Conservation (phyloP, 2,329 filamentous ascomycete species). For the Xylariales sp. region DNA sequence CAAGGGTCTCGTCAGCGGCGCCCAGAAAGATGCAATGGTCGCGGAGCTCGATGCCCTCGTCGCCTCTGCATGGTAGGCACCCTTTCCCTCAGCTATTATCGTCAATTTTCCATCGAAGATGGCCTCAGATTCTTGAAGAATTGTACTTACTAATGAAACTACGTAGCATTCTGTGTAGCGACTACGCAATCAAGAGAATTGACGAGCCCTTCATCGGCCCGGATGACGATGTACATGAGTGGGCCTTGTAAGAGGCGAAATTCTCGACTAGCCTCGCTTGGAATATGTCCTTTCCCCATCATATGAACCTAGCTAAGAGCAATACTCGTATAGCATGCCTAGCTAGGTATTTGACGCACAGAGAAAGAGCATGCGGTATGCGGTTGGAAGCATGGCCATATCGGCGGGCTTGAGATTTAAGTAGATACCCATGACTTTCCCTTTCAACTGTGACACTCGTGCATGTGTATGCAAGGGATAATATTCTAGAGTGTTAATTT, state of each 20-base stretch:
- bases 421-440: conserved; percentile 28
- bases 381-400: neutral
- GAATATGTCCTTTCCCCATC: neutral
- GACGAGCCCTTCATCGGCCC: conserved; percentile 89
- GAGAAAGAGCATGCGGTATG: neutral
- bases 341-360: conserved; percentile 6
- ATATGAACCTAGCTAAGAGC: conserved; percentile 3
- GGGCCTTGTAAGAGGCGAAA: conserved; percentile 68
- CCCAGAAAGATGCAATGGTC: conserved; percentile 83
- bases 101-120: neutral
- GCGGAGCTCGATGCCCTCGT: conserved; percentile 92
- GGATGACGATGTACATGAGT: conserved; percentile 81
- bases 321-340: neutral
- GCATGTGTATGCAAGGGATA: neutral
- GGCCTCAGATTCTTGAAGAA: conserved; percentile 19
- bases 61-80: conserved; percentile 82
- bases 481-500: neutral
- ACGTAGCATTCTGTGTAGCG: conserved; percentile 87
- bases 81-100: conserved; percentile 17
- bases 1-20: conserved; percentile 76
- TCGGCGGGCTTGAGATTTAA: conserved; percentile 28
- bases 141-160: conserved; percentile 39
- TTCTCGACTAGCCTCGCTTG: conserved; percentile 16
- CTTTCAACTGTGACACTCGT: conserved; percentile 8
- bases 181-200: conserved; percentile 92